These are phyloP conservation scores for Penicillium sp. DNA, from an alignment of 2,329 filamentous ascomycete species.

Conservation along the genomic window DNA sequence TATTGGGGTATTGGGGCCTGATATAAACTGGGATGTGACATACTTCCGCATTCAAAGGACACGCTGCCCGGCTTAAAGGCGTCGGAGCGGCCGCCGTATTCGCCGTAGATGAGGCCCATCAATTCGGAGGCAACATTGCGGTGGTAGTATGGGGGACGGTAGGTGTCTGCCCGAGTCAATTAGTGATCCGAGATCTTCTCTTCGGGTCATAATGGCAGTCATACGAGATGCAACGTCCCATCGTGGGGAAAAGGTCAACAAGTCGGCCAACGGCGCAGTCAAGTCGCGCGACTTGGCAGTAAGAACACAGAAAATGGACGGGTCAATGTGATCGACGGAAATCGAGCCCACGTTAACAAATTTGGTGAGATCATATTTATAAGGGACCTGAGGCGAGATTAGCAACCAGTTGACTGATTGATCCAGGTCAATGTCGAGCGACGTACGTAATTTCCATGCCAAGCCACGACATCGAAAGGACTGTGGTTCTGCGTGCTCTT, in stretches of 20 bases:
- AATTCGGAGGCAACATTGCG: slow-evolving; percentile 45
- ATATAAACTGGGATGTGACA: slow-evolving; percentile 4
- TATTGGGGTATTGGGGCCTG: background rate
- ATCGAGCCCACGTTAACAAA: slow-evolving; percentile 45
- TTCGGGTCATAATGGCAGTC: slow-evolving; percentile 2
- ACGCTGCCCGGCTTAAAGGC: slow-evolving; percentile 38
- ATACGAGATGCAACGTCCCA: slow-evolving; percentile 44
- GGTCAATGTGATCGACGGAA: slow-evolving; percentile 46
- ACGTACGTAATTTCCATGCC: slow-evolving; percentile 66
- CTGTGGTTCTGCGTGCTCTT: slow-evolving; percentile 63
- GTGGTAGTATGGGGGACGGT: slow-evolving; percentile 47
- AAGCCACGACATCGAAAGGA: slow-evolving; percentile 71
- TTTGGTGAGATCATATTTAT: slow-evolving; percentile 47
- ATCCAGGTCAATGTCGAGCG: no score
- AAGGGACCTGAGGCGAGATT: slow-evolving; percentile 32
- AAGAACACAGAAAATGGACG: slow-evolving; percentile 45
- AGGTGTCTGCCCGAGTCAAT: slow-evolving; percentile 33
- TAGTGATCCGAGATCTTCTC: background rate
- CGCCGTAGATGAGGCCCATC: slow-evolving; percentile 42
- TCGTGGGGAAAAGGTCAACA: slow-evolving; percentile 44
- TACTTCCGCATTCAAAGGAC: slow-evolving; percentile 41
- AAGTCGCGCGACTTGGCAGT: slow-evolving; percentile 43
- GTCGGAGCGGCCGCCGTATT: slow-evolving; percentile 38
- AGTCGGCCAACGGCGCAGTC: slow-evolving; percentile 39
- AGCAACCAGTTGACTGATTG: background rate